These are phyloP conservation scores for Solanum hybrid DNA, from an alignment of 305 asterid genomes.

Conservation along the genomic window DNA sequence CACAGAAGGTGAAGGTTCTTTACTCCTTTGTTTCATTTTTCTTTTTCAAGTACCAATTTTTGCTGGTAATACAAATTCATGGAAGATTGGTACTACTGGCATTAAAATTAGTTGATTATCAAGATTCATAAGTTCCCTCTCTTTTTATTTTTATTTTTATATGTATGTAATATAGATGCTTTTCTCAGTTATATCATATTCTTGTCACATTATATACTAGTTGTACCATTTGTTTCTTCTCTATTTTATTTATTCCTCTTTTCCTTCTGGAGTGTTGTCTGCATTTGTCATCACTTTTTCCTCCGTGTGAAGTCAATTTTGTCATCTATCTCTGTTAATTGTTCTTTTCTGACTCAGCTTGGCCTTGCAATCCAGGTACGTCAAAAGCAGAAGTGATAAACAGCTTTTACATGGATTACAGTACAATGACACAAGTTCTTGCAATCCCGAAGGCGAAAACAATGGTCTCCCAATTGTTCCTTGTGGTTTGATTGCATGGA, in stretches of 20 bases:
- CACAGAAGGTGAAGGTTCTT: constrained; percentile 52
- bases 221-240: background rate
- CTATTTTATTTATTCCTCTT: background rate
- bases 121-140: background rate
- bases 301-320: background rate
- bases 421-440: constrained; percentile 38
- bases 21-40: background rate
- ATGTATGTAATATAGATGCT: background rate
- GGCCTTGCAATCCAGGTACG: constrained; percentile 41
- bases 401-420: constrained; percentile 52
- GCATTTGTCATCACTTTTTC: background rate
- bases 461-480: constrained; percentile 65
- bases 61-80: background rate
- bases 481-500: constrained; percentile 81
- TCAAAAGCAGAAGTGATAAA: constrained; percentile 62
- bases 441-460: constrained; percentile 50
- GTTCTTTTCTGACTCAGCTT: constrained; percentile 6
- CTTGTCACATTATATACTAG: background rate
- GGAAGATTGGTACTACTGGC: background rate
- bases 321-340: background rate
- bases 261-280: background rate
- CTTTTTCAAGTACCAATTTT: background rate
- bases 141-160: background rate
- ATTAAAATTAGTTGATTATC: background rate
- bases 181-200: background rate